A percentile compares a stretch with the other conserved stretches of the same genome.
Conservation (phyloP, 345 rosid genomes). For the Dipteronia dyeriana region DNA sequence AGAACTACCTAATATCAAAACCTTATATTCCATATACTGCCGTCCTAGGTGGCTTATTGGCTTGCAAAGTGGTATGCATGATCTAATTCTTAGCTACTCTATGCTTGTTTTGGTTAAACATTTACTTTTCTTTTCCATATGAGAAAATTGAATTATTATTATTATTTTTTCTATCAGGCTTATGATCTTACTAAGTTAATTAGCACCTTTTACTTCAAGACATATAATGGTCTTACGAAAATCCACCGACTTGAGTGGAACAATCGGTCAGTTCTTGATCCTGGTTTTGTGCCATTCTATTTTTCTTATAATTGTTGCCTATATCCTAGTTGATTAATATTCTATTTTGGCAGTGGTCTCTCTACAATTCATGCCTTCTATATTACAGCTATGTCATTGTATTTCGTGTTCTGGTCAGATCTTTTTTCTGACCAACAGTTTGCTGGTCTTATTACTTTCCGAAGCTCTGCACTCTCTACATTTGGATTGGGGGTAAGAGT, state of each 20-base stretch:
- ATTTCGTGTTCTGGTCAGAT: slow-evolving; percentile 77
- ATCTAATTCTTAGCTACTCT: background rate
- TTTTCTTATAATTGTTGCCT: slow-evolving; percentile 9
- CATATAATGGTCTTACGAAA: slow-evolving; percentile 59
- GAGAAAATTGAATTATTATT: background rate
- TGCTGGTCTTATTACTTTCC: slow-evolving; percentile 51
- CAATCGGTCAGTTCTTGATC: slow-evolving; percentile 54
- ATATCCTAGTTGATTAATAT: slow-evolving; percentile 13
- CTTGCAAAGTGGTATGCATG: slow-evolving; percentile 77
- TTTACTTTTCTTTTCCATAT: slow-evolving; percentile 3
- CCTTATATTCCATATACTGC: slow-evolving; percentile 78
- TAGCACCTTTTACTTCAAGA: slow-evolving; percentile 61
- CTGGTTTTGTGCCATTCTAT: background rate
- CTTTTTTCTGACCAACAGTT: slow-evolving; percentile 54
- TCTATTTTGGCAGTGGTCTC: slow-evolving; percentile 57
- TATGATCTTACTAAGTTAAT: slow-evolving; percentile 64
- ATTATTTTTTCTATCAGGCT: slow-evolving; percentile 37
- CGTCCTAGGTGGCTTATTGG: slow-evolving; percentile 62
- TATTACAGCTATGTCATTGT: slow-evolving; percentile 58
- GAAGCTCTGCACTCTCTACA: slow-evolving; percentile 66
- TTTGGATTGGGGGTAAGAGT: slow-evolving; percentile 72
- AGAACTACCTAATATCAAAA: slow-evolving; percentile 59
- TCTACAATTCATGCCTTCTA: slow-evolving; percentile 77
- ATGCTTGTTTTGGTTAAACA: background rate
- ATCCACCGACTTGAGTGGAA: slow-evolving; percentile 79